Base-by-base conservation (phyloP, 2,329 filamentous ascomycete genomes). In the Aspergillus aculeatus region DNA sequence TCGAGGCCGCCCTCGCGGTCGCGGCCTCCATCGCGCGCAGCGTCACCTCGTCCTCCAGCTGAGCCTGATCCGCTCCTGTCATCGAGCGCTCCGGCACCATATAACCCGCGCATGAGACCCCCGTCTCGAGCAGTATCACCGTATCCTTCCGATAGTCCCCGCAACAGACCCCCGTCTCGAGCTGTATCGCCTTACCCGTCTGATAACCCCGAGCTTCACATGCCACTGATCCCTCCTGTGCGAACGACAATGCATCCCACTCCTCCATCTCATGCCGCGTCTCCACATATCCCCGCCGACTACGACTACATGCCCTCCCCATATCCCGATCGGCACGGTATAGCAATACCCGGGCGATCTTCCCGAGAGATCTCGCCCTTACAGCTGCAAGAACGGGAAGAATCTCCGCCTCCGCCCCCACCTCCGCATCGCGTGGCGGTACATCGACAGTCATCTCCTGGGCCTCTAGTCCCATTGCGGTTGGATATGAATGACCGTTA, bases 331-430 rank as follows among this genome's bases (percentile, higher is more conserved):
- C 61, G 53, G 31, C 62, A 66, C 32, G 57, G 59, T 38, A 47
- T 57, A 12, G 59, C 62, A 24, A 35, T 60, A 5, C 52, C 61
- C 4, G 61, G 57, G 14, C 49, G 57, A 21, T 58, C 68, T 5
- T 67, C 69, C 26, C 64, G 64, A 38, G 66, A 68, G 52, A 64
- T 71, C 5, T 69, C 69, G 31, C 69, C 70, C 4, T 68, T 67
- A 55, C 71, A 59, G 69, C 77, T 79, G 11, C 71, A 81, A 49
- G 77, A 79, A 41, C 83, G 84, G 47, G 86, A 85, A 21, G 89
- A 89, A 9, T 91, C 92, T 19, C 92, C 92, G 7, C 92, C 92
- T 2, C 88, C 92, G 2, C 92, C 93, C 9, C 92, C 93, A 6
- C 93, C 96, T 64, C 88, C 92, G 7, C 91, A 92, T 75, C 83